These are phyloP conservation scores for Aureobasidium mangrovei DNA, from an alignment of 2,329 filamentous ascomycete species.

Conservation along the genomic window DNA sequence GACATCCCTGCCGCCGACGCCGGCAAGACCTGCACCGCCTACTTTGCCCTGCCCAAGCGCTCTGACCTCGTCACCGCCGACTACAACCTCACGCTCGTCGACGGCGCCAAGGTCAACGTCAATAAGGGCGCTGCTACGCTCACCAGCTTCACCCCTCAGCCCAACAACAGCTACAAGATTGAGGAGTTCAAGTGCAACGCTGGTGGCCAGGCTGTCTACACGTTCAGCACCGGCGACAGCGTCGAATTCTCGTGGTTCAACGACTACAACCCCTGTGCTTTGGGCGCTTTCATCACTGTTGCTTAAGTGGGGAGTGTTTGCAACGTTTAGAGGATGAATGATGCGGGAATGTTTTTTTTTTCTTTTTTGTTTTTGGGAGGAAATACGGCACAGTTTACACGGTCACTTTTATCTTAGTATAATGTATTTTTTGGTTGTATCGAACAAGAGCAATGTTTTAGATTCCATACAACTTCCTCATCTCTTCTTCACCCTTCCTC, in stretches of 20 bases:
- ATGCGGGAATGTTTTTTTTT: not conserved
- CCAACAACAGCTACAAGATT: not conserved
- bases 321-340: not conserved
- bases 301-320: not conserved
- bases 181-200: not conserved
- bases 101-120: constrained; percentile 1
- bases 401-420: not conserved
- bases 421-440: not conserved
- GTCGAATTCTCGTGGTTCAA: not conserved
- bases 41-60: constrained; percentile 1
- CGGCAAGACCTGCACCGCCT: constrained; percentile 12
- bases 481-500: too few relatives aligned
- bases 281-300: constrained; percentile 6
- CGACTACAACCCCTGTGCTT: constrained; percentile 12
- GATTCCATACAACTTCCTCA: too few relatives aligned
- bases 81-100: constrained; percentile 1
- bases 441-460: too few relatives aligned
- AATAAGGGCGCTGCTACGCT: not conserved
- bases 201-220: constrained; percentile 1
- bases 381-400: not conserved
- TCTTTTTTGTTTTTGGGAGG: not conserved
- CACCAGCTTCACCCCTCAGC: not conserved
- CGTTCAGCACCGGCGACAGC: constrained; percentile 1
- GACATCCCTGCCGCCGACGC: constrained; percentile 10
- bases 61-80: not conserved